Evolutionary conservation across 106 monocot genomes (phyloP).

Genomic region (Acanthochlamys bracteata): DNA sequence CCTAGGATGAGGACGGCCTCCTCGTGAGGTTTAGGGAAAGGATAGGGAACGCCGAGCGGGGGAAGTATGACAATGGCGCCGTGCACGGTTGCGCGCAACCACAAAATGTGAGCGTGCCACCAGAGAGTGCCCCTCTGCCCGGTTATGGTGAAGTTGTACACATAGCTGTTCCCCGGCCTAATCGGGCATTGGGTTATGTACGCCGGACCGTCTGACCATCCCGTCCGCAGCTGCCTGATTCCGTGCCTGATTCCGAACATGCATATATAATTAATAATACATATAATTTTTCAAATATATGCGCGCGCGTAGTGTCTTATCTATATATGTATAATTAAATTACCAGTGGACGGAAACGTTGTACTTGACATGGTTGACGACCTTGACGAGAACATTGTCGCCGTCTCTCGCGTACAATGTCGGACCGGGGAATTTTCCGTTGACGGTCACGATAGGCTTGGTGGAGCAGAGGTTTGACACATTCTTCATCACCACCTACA

Average conservation of each 20-base stretch:
- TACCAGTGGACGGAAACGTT: conserved; percentile 77
- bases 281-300: too few relatives aligned
- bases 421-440: conserved; percentile 54
- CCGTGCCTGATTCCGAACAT: conserved; percentile 42
- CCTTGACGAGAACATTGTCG: conserved; percentile 59
- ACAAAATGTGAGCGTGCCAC: conserved; percentile 63
- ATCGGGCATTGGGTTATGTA: conserved; percentile 83
- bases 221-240: conserved; percentile 41
- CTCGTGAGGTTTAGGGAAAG: conserved; percentile 47
- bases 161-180: conserved; percentile 33
- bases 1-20: conserved; percentile 47
- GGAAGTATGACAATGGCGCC: conserved; percentile 66
- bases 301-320: too few relatives aligned
- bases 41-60: conserved; percentile 42
- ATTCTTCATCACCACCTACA: conserved; percentile 51
- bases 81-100: conserved; percentile 53
- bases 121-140: conserved; percentile 60
- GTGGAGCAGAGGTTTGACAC: conserved; percentile 34
- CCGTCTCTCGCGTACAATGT: conserved; percentile 59
- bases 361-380: conserved; percentile 54
- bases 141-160: conserved; percentile 59
- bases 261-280: neutral
- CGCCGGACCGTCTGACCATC: conserved; percentile 67
- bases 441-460: conserved; percentile 58
- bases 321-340: neutral